Evolutionary conservation across 345 rosid species (phyloP).

Genomic region (Microcos paniculata): DNA sequence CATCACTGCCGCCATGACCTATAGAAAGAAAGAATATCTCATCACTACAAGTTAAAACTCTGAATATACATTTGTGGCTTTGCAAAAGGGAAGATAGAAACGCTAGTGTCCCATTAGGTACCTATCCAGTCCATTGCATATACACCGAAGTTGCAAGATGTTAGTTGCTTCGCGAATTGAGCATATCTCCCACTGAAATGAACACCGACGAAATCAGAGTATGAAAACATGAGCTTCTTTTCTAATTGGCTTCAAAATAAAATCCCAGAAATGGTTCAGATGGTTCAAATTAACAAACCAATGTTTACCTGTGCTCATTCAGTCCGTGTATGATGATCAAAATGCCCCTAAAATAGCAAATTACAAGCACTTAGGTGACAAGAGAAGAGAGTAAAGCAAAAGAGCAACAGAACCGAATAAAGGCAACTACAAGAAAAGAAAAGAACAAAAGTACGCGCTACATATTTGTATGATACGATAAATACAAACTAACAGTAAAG

Average conservation of each 20-base stretch:
- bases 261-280: neutral
- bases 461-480: neutral
- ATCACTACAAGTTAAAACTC: constrained; percentile 9
- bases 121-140: constrained; percentile 99
- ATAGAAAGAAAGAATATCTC: constrained; percentile 7
- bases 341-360: constrained; percentile 61
- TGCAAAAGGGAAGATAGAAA: neutral
- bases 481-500: neutral
- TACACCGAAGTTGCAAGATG: constrained; percentile 64
- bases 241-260: neutral
- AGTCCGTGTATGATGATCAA: constrained; percentile 87
- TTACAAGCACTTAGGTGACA: neutral
- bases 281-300: neutral
- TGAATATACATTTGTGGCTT: neutral
- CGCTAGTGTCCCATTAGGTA: constrained; percentile 22
- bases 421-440: neutral
- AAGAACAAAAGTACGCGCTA: neutral
- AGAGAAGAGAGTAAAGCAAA: neutral
- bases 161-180: constrained; percentile 85
- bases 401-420: neutral
- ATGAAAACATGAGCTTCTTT: neutral
- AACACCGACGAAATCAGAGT: neutral
- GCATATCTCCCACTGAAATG: constrained; percentile 80
- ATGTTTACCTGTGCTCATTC: constrained; percentile 88
- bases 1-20: constrained; percentile 99